phyloP scores from a whole-genome alignment of 495 filamentous ascomycete species.

The Penicillium argentinense region DNA sequence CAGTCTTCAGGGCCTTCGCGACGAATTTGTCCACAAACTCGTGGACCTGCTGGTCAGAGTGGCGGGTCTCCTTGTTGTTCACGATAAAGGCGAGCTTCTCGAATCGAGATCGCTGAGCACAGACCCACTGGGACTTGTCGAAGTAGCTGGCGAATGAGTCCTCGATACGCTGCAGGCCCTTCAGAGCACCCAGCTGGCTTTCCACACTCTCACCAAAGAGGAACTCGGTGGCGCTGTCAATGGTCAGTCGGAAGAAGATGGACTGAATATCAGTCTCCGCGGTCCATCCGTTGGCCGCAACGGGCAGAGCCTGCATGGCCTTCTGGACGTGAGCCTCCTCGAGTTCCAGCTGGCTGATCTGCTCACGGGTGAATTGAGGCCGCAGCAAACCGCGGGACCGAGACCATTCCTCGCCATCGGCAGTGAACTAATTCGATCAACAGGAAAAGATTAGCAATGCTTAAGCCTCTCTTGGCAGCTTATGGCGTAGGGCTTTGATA shows the following conservation, averaged over 20 bases:
- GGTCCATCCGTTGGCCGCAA: constrained; percentile 45
- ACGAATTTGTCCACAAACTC: constrained; percentile 50
- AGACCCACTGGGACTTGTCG: constrained; percentile 37
- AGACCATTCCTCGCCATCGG: constrained; percentile 50
- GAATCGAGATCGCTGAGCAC: constrained; percentile 41
- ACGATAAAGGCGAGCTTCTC: constrained; percentile 54
- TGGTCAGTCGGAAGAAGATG: constrained; percentile 63
- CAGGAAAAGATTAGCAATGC: too few species aligned
- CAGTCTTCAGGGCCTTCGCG: constrained; percentile 27
- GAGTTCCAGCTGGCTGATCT: constrained; percentile 51
- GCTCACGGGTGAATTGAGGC: constrained; percentile 53
- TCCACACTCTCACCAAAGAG: constrained; percentile 61
- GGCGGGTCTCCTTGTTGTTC: constrained; percentile 46
- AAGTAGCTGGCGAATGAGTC: constrained; percentile 45
- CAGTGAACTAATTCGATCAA: constrained; percentile 37
- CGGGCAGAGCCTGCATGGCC: constrained; percentile 37
- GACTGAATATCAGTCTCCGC: constrained; percentile 52
- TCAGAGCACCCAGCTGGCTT: constrained; percentile 34
- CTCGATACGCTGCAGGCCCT: constrained; percentile 22
- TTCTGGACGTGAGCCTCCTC: constrained; percentile 53
- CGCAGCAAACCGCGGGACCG: constrained; percentile 56
- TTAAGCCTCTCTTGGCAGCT: not conserved
- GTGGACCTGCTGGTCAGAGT: constrained; percentile 48
- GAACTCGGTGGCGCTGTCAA: constrained; percentile 68
- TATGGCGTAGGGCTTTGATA: not conserved